Evolutionary conservation across 129 eudicot species (phyloP).

Genomic region (Arctium minus): DNA sequence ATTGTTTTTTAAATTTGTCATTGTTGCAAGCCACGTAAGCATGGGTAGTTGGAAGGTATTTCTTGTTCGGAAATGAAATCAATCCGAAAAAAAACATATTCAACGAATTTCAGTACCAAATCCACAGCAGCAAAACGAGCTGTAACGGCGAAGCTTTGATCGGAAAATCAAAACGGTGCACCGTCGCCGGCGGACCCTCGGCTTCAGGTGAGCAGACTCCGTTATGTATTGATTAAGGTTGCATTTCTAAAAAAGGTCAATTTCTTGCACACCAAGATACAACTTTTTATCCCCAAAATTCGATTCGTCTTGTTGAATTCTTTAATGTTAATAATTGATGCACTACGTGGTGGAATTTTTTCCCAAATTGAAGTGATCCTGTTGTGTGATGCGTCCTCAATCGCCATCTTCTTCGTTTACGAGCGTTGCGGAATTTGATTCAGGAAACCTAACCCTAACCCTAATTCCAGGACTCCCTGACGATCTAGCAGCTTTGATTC

Average conservation of each 20-base stretch:
- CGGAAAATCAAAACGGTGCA: not conserved
- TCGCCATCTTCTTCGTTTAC: conserved; percentile 22
- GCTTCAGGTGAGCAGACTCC: not conserved
- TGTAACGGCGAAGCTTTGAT: not conserved
- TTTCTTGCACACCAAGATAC: not conserved
- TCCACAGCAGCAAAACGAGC: not conserved
- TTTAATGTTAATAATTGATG: not conserved
- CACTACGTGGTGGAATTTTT: not conserved
- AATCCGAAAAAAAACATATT: not conserved
- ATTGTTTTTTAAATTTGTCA: too few species aligned
- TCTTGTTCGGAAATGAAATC: not conserved
- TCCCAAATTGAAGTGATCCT: not conserved
- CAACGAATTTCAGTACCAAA: not conserved
- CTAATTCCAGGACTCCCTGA: conserved; percentile 87
- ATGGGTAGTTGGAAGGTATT: not conserved
- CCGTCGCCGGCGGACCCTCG: not conserved
- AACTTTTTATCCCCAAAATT: not conserved
- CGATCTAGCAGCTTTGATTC: conserved; percentile 58
- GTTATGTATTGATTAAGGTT: not conserved
- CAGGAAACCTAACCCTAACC: conserved; percentile 44
- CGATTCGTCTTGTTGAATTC: not conserved
- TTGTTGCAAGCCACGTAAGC: too few species aligned
- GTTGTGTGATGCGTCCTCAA: conserved; percentile 34
- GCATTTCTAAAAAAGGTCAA: conserved; percentile 13
- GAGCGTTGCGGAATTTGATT: not conserved